Evolutionary conservation across 345 rosid species (phyloP).

Genomic region (Aegle marmelos): DNA sequence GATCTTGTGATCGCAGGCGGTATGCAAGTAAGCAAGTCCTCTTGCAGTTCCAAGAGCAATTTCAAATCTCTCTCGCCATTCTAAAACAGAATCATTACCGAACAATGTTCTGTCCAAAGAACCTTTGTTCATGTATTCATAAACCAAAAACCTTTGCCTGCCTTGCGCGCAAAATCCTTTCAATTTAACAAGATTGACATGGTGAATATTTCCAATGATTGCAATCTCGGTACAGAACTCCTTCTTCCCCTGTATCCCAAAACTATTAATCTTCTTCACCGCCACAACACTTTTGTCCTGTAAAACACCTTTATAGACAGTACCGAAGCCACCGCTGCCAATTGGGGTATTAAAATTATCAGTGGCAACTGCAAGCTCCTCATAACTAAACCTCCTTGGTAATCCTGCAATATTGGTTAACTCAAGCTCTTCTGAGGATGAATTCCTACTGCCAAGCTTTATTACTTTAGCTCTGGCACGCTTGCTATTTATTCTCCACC

Average conservation of each 20-base stretch:
- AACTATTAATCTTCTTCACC: slow-evolving; percentile 19
- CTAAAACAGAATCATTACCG: not conserved
- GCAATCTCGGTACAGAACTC: slow-evolving; percentile 27
- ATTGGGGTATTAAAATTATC: slow-evolving; percentile 11
- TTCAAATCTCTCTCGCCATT: slow-evolving; percentile 21
- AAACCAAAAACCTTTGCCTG: slow-evolving; percentile 18
- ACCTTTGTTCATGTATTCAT: slow-evolving; percentile 22
- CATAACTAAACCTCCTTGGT: slow-evolving; percentile 16
- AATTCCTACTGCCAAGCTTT: not conserved
- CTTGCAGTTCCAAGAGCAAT: slow-evolving; percentile 22
- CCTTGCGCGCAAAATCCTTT: slow-evolving; percentile 22
- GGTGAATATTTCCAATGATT: slow-evolving; percentile 26
- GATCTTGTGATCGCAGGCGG: slow-evolving; percentile 19
- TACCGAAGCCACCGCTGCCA: slow-evolving; percentile 31
- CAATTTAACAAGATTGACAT: slow-evolving; percentile 20
- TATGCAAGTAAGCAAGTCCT: slow-evolving; percentile 24
- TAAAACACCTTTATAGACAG: slow-evolving; percentile 20
- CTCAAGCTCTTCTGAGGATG: slow-evolving; percentile 10
- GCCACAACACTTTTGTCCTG: slow-evolving; percentile 11
- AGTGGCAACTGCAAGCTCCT: slow-evolving; percentile 13
- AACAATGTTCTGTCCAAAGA: slow-evolving; percentile 17
- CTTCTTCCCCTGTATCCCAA: slow-evolving; percentile 15
- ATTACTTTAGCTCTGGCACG: not conserved
- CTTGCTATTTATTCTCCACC: not conserved
- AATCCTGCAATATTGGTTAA: slow-evolving; percentile 4